Evolutionary conservation across 192 early-diverging fungal genomes (phyloP).

Genomic region (Jimgerdemannia flammicorona): DNA sequence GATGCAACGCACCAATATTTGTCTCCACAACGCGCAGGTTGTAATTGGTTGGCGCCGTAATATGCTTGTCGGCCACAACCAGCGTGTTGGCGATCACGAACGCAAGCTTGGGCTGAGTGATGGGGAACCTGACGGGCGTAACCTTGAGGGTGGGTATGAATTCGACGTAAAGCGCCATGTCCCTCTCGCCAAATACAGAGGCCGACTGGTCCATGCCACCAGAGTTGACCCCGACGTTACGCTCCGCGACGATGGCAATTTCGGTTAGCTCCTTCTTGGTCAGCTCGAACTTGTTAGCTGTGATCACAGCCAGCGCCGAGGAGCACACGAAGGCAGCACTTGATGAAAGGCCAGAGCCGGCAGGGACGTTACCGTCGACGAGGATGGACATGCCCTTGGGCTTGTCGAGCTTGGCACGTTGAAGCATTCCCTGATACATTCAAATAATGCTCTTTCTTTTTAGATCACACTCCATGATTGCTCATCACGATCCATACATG

Average conservation of each 20-base stretch:
- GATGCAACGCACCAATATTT: constrained; percentile 67
- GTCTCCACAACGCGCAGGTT: constrained; percentile 94
- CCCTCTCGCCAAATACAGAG: constrained; percentile 72
- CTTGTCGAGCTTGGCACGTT: constrained; percentile 35
- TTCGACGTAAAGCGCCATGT: constrained; percentile 73
- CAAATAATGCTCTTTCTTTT: not conserved
- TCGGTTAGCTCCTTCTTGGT: constrained; percentile 56
- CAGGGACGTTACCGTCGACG: constrained; percentile 78
- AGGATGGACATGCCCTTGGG: constrained; percentile 65
- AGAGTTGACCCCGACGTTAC: constrained; percentile 72
- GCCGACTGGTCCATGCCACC: constrained; percentile 91
- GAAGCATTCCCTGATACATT: constrained; percentile 46
- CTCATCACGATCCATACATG: not conserved
- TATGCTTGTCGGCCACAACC: constrained; percentile 81
- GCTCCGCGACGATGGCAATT: constrained; percentile 78
- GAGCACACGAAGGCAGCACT: constrained; percentile 82
- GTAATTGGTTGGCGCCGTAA: constrained; percentile 85
- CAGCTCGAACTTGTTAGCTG: constrained; percentile 41
- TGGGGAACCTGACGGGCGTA: constrained; percentile 63
- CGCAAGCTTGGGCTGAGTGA: constrained; percentile 41
- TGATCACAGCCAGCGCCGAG: constrained; percentile 64
- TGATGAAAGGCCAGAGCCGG: constrained; percentile 82
- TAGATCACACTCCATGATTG: not conserved
- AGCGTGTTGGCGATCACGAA: constrained; percentile 92
- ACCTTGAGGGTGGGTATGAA: constrained; percentile 71